Evolutionary conservation across 768 basidiomycete species (phyloP).

Genomic region (Piloderma croceum): DNA sequence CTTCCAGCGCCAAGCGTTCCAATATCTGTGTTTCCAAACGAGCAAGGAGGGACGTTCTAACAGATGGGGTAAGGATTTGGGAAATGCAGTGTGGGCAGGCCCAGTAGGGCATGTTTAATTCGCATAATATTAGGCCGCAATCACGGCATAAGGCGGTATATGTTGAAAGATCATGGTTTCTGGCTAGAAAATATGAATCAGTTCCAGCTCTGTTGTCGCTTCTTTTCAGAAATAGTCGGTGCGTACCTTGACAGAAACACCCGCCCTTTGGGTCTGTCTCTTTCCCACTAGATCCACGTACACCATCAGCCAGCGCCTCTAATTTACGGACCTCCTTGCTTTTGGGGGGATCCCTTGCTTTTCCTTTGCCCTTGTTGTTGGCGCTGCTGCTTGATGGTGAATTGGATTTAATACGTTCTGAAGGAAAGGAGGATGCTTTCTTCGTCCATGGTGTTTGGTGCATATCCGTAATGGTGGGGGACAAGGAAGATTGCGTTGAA

Average conservation of each 20-base stretch:
- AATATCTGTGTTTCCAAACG: conserved; percentile 41
- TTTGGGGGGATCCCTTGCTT: conserved; percentile 31
- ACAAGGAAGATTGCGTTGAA: not conserved
- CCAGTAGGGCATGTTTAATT: conserved; percentile 46
- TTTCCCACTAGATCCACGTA: conserved; percentile 27
- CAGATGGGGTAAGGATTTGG: conserved; percentile 30
- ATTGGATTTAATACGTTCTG: conserved; percentile 46
- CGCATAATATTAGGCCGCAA: conserved; percentile 63
- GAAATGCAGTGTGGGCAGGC: conserved; percentile 51
- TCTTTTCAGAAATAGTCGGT: not conserved
- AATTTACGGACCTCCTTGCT: conserved; percentile 45
- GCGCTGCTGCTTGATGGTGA: conserved; percentile 14
- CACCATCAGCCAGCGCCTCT: conserved; percentile 40
- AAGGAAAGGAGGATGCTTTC: conserved; percentile 42
- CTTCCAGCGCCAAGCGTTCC: conserved; percentile 42
- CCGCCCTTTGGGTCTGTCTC: conserved; percentile 55
- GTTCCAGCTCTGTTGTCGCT: not conserved
- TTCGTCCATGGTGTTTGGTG: conserved; percentile 40
- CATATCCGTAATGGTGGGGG: conserved; percentile 28
- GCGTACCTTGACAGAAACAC: conserved; percentile 64
- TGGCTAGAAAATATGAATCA: conserved; percentile 33
- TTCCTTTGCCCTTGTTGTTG: conserved; percentile 35
- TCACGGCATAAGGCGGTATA: conserved; percentile 49
- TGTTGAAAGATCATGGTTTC: conserved; percentile 50
- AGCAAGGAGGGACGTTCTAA: conserved; percentile 33